Percentiles rank a stretch among this genome's conserved stretches.
Evolutionary conservation across 192 early-diverging fungal genomes (phyloP).

Genomic region (Obelidium mucronatum): DNA sequence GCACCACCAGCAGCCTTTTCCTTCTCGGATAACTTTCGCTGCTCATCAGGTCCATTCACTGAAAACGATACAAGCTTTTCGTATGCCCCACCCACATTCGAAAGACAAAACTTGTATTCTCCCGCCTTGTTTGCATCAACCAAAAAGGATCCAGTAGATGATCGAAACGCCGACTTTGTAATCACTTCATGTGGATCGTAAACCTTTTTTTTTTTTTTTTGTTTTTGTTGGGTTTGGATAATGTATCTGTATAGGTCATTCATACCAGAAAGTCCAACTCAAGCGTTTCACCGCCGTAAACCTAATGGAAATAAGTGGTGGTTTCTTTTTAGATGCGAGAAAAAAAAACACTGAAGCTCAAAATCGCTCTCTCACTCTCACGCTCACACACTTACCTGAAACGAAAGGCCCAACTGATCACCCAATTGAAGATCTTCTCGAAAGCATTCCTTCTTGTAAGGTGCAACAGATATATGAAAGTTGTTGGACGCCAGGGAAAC

Average conservation of each 20-base stretch:
- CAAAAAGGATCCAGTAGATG: slow-evolving; percentile 14
- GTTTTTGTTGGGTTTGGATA: no score
- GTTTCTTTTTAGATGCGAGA: no score
- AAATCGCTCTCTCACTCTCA: no score
- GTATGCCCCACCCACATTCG: slow-evolving; percentile 14
- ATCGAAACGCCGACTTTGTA: slow-evolving; percentile 2
- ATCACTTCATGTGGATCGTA: slow-evolving; percentile 23
- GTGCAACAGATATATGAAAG: slow-evolving; percentile 21
- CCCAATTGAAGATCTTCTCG: not conserved
- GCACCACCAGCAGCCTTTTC: not conserved
- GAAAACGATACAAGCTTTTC: slow-evolving; percentile 28
- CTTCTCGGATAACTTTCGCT: slow-evolving; percentile 3
- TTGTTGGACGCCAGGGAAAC: slow-evolving; percentile 14
- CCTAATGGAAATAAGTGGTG: no score
- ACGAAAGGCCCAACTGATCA: slow-evolving; percentile 13
- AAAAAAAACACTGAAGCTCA: no score
- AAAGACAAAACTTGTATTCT: slow-evolving; percentile 14
- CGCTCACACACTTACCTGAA: slow-evolving; percentile 15
- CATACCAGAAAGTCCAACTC: no score
- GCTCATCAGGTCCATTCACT: slow-evolving; percentile 26
- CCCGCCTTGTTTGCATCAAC: slow-evolving; percentile 19
- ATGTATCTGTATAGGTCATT: no score
- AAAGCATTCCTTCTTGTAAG: slow-evolving; percentile 13
- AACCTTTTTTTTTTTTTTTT: not conserved
- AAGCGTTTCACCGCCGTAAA: no score